Base-by-base conservation (phyloP, 129 eudicot genomes). In the Saposhnikovia divaricata region DNA sequence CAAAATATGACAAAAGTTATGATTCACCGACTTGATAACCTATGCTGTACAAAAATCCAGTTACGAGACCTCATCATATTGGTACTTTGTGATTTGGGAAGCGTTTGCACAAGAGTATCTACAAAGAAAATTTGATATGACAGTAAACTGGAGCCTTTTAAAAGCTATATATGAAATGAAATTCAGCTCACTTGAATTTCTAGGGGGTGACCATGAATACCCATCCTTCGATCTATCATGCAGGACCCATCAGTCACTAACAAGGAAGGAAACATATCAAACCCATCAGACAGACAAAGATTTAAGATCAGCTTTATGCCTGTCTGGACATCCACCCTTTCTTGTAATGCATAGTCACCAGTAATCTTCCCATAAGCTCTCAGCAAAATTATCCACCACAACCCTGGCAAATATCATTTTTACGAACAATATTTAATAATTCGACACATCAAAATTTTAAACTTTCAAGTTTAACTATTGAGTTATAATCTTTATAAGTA, bases 211-310 rank as follows among this genome's bases (percentile, higher is more conserved):
- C 98, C 98, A 87, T 92, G 99, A 80, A 96, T 92, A 79, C 99
- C 99, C 98, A 96, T 90, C 63, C 99, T 85, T 68, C 99, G 85
- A 88, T 92, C 99, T 77, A 92, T 92, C 99, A 96, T 96, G 78
- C 99, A 96, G 34, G 99, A 96, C 53, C 99, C 99, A 87, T 92
- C 97, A 73, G 98, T 92, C 78, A 92, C 98, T 51, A 96, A 83
- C 69, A 96, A 86, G 78, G 99, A 89, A 74, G 99, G 99, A 76
- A 96, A 96, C 98, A 96, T 96, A 88, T 96, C 99, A 80, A 96
- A 96, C 31, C 99, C 99, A 87, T 92, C 97, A 57, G 98, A 85
- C 78, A 96, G 78, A 48, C 99, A 96, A 77, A 96, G 87, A 72
- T 96, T 96, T 31, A 96, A 28, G 25, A 92, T 96, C 74, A 96